These are phyloP conservation scores for Avena insularis DNA, from an alignment of 176 grass and related monocot species.

Conservation along the genomic window DNA sequence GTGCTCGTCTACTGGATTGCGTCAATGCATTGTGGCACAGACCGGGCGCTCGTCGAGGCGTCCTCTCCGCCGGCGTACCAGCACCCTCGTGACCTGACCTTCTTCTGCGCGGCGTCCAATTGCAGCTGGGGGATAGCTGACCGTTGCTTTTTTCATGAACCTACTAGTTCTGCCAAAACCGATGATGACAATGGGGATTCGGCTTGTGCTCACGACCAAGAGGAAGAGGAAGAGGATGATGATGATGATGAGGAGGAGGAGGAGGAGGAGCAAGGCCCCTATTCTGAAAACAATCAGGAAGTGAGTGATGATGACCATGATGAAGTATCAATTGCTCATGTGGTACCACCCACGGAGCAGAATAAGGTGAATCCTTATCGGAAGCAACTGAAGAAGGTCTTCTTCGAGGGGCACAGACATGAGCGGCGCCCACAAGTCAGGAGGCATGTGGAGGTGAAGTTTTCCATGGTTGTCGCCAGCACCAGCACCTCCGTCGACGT, in stretches of 20 bases:
- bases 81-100: background rate
- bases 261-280: background rate
- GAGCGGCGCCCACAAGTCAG: background rate
- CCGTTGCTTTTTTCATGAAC: background rate
- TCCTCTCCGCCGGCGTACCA: background rate
- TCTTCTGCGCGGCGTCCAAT: background rate
- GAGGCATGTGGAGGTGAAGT: background rate
- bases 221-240: background rate
- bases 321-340: background rate
- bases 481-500: background rate
- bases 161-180: background rate
- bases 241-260: background rate
- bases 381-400: background rate
- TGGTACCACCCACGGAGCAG: background rate
- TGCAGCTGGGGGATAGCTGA: background rate
- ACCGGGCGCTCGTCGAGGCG: background rate
- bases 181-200: background rate
- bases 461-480: background rate
- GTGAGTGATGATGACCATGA: background rate
- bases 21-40: background rate
- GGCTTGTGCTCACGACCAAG: background rate
- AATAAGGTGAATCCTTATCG: background rate
- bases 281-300: background rate
- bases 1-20: constrained; percentile 36
- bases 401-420: background rate